phyloP scores from a whole-genome alignment of 805 yeast genomes.

The Pichia nanzhaoensis region DNA sequence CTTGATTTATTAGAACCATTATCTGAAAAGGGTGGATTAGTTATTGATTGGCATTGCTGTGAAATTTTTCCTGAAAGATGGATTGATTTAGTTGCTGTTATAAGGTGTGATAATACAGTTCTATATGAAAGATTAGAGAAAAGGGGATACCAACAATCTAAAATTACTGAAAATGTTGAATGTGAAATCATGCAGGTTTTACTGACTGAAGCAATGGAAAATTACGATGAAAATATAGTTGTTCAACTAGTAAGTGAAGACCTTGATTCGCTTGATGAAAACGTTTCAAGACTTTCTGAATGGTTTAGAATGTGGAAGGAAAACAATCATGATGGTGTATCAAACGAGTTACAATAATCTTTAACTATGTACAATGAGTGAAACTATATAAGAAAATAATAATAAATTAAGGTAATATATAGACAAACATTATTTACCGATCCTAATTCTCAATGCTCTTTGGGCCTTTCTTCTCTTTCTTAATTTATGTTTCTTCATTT shows the following conservation, averaged over 20 bases:
- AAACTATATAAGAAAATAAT: neutral
- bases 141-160: constrained; percentile 73
- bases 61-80: constrained; percentile 91
- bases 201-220: constrained; percentile 77
- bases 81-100: constrained; percentile 86
- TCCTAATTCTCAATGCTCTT: constrained; percentile 69
- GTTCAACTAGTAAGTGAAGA: constrained; percentile 70
- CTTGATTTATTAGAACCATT: constrained; percentile 75
- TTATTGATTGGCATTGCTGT: constrained; percentile 96
- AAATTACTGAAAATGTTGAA: constrained; percentile 86
- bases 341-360: constrained; percentile 35
- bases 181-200: constrained; percentile 96
- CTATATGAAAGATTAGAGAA: constrained; percentile 69
- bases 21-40: constrained; percentile 76
- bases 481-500: constrained; percentile 96
- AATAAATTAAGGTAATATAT: neutral
- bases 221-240: constrained; percentile 73
- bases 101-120: constrained; percentile 65
- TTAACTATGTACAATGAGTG: neutral
- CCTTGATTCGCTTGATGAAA: constrained; percentile 74
- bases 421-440: constrained; percentile 33
- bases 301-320: constrained; percentile 76
- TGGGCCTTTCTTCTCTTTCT: constrained; percentile 96
- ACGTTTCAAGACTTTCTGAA: constrained; percentile 62
- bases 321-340: constrained; percentile 57